Base-by-base conservation (phyloP, 139 green algal species). In the Picochlorum sp. region DNA sequence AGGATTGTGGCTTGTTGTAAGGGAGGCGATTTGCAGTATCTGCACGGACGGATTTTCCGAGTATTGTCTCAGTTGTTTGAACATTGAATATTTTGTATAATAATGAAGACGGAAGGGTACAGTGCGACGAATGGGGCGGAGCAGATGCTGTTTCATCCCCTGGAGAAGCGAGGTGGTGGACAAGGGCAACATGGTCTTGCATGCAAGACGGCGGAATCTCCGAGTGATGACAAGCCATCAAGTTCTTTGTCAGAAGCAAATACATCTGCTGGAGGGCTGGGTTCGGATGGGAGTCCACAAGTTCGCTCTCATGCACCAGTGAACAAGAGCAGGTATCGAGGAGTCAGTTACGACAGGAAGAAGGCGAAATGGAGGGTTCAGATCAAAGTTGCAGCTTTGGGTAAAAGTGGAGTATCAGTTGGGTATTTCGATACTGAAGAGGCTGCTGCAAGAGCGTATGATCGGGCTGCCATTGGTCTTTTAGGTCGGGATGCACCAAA, bases 311-410 rank as follows among this genome's bases (percentile, higher is more conserved):
- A 14, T 37, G 10, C 64, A 64, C 49, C 57, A 52, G 63, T 57
- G 15, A 73, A 75, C 62, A 83, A 83, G 61, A 83, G 72, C 2
- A 70, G 81, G 49, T 89, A 84, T 57, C 57, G 83, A 7, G 83
- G 83, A 2, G 83, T 89, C 41, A 79, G 65, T 52, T 89, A 85
- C 66, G 83, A 89, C 71, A 82, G 83, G 49, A 89, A 88, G 71
- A 89, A 89, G 73, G 73, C 73, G 30, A 88, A 88, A 64, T 89
- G 83, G 83, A 77, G 83, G 8, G 83, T 89, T 34, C 83, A 89
- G 66, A 89, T 89, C 74, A 89, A 89, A 74, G 83, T 86, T 30
- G 77, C 83, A 2, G 75, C 73, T 0, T 50, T 89, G 60, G 83
- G 83, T 57, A 88, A 88, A 69, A 77, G 62, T 50, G 82, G 80